Evolutionary conservation across 306 rosid genomes (phyloP).

Genomic region (Vigna trinervia): DNA sequence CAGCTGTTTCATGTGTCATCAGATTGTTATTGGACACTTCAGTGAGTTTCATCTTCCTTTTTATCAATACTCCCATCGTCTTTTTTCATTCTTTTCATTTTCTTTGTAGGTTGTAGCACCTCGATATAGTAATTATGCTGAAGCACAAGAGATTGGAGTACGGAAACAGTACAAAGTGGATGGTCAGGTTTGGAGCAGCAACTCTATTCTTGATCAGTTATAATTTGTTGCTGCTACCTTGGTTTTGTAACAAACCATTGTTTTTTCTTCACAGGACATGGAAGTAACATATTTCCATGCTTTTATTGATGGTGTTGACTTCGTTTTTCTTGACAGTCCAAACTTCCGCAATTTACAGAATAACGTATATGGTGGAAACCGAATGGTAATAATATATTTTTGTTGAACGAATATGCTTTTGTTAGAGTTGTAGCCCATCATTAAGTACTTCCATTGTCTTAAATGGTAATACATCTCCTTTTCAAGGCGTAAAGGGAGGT

Average conservation of each 20-base stretch:
- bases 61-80: slow-evolving; percentile 12
- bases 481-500: too few relatives aligned
- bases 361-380: slow-evolving; percentile 81
- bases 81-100: slow-evolving; percentile 36
- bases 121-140: slow-evolving; percentile 70
- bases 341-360: slow-evolving; percentile 59
- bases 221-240: slow-evolving; percentile 6
- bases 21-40: slow-evolving; percentile 12
- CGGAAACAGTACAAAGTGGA: slow-evolving; percentile 71
- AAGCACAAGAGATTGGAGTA: slow-evolving; percentile 66
- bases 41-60: slow-evolving; percentile 16
- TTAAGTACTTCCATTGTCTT: slow-evolving; percentile 18
- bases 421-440: slow-evolving; percentile 31
- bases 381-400: slow-evolving; percentile 58
- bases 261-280: slow-evolving; percentile 65
- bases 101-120: slow-evolving; percentile 79
- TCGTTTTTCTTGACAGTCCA: slow-evolving; percentile 75
- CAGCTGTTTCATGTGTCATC: neutral
- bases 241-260: slow-evolving; percentile 31
- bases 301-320: slow-evolving; percentile 89
- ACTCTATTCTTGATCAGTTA: slow-evolving; percentile 35
- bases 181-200: slow-evolving; percentile 73
- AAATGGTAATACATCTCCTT: too few relatives aligned
- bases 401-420: slow-evolving; percentile 46
- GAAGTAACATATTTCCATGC: slow-evolving; percentile 82